Conservation (phyloP, 73 alveolate species). For the Paramecium sonneborni region DNA sequence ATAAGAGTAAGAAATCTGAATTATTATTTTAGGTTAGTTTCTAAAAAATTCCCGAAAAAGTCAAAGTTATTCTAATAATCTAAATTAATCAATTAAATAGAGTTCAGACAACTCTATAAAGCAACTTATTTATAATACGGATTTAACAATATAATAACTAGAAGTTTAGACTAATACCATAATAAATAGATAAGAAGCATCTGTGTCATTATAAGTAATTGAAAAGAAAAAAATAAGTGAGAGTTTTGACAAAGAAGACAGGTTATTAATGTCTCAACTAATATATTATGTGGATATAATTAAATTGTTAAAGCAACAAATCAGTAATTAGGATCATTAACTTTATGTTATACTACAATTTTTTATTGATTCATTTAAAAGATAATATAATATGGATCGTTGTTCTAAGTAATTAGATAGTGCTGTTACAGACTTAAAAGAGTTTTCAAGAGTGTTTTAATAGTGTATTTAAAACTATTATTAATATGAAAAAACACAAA, state of each 20-base stretch:
- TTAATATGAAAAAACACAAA: neutral
- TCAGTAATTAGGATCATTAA: conserved; percentile 15
- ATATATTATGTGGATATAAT: neutral
- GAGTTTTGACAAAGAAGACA: neutral
- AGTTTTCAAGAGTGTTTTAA: neutral
- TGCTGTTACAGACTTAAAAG: neutral
- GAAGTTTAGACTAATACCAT: neutral
- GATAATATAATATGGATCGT: neutral
- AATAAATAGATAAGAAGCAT: neutral
- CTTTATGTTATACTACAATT: neutral
- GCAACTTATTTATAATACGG: neutral
- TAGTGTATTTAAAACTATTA: neutral
- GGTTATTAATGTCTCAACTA: neutral
- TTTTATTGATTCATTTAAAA: neutral
- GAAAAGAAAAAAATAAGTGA: neutral
- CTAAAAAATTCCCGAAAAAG: neutral
- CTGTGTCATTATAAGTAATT: neutral
- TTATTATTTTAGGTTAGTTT: neutral
- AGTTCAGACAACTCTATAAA: neutral
- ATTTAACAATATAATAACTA: neutral
- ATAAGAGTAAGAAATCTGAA: neutral
- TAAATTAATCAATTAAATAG: neutral
- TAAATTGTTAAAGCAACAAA: neutral
- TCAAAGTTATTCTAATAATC: neutral
- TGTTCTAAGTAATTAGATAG: neutral